Evolutionary conservation across 2,329 filamentous ascomycete genomes (phyloP).

Genomic region (Cylindrodendrum hubeiense): DNA sequence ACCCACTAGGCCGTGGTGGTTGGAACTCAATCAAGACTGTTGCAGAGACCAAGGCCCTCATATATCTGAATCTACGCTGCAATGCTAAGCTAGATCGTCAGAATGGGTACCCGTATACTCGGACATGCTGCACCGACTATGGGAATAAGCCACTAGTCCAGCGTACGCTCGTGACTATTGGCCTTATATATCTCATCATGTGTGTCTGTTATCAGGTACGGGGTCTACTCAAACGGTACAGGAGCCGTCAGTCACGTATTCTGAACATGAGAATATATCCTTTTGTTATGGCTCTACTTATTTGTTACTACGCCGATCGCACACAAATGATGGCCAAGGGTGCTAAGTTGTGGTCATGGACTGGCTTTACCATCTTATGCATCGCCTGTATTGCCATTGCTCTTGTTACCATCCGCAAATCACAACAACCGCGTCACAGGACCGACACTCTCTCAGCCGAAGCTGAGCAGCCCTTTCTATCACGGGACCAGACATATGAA

Average conservation of each 20-base stretch:
- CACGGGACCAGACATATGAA: slow-evolving; percentile 69
- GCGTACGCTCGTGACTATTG: slow-evolving; percentile 33
- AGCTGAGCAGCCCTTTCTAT: slow-evolving; percentile 35
- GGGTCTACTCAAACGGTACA: slow-evolving; percentile 24
- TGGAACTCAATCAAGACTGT: slow-evolving; percentile 48
- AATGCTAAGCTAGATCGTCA: slow-evolving; percentile 52
- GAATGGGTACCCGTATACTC: slow-evolving; percentile 56
- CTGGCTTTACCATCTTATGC: slow-evolving; percentile 37
- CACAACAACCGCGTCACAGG: slow-evolving; percentile 24
- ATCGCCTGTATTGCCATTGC: slow-evolving; percentile 33
- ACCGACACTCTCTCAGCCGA: slow-evolving; percentile 17
- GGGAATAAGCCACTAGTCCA: slow-evolving; percentile 41
- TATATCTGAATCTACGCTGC: slow-evolving; percentile 67
- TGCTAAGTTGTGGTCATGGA: slow-evolving; percentile 38
- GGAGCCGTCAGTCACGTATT: slow-evolving; percentile 23
- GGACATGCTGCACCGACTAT: slow-evolving; percentile 67
- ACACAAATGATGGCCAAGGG: slow-evolving; percentile 47
- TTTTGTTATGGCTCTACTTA: slow-evolving; percentile 42
- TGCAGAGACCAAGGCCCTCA: slow-evolving; percentile 49
- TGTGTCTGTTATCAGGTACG: slow-evolving; percentile 32
- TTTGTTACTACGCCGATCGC: slow-evolving; percentile 46
- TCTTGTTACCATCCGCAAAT: slow-evolving; percentile 36
- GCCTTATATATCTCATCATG: slow-evolving; percentile 32
- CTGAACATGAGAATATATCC: slow-evolving; percentile 42
- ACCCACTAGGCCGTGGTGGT: slow-evolving; percentile 40